Percentiles rank a stretch among this genome's conserved stretches.
Conservation (phyloP, 306 rosid genomes). For the Vachellia collinsii region DNA sequence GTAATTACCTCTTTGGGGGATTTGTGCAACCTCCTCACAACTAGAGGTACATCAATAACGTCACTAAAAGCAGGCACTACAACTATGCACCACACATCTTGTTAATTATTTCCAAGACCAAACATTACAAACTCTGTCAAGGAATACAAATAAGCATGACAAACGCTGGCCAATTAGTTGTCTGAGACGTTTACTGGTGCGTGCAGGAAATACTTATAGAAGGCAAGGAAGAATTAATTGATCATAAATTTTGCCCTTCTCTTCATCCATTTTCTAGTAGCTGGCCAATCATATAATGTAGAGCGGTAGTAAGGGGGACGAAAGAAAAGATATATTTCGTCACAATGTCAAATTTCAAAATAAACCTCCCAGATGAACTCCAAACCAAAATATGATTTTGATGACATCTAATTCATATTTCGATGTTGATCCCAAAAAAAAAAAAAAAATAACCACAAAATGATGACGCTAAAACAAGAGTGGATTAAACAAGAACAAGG, state of each 20-base stretch:
- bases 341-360: neutral
- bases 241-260: too few species aligned
- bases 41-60: slow-evolving; percentile 88
- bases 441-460: neutral
- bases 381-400: neutral
- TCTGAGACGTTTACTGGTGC: too few species aligned
- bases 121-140: neutral
- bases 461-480: neutral
- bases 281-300: too few species aligned
- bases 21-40: slow-evolving; percentile 91
- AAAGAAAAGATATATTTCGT: too few species aligned
- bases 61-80: slow-evolving; percentile 98
- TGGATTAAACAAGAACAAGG: neutral
- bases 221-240: too few species aligned
- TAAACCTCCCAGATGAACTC: slow-evolving; percentile 9
- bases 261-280: too few species aligned
- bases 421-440: neutral
- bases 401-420: slow-evolving; percentile 25
- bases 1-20: slow-evolving; percentile 79
- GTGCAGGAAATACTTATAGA: too few species aligned
- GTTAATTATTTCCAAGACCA: slow-evolving; percentile 20
- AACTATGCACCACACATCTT: slow-evolving; percentile 13
- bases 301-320: too few species aligned
- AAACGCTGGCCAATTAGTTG: slow-evolving; percentile 56
- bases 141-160: too few species aligned